phyloP scores from a whole-genome alignment of 1,139 yeast genomes.

The Williopsis jadinii region DNA sequence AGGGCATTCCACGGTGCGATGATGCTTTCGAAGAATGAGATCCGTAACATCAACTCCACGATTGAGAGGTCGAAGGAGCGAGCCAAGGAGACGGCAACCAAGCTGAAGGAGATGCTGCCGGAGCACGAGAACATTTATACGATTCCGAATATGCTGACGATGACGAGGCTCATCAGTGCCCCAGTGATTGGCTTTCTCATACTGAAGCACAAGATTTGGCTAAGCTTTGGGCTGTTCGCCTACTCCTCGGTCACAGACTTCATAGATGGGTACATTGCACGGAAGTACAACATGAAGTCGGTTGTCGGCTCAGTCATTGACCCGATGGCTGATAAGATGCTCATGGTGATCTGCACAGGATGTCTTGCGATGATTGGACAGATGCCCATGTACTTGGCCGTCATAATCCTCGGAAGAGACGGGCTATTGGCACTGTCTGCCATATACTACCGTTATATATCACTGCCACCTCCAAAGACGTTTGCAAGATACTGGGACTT shows the following conservation, averaged over 20 bases:
- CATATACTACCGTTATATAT: constrained; percentile 59
- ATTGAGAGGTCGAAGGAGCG: background rate
- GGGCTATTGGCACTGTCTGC: constrained; percentile 71
- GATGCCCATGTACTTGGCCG: constrained; percentile 64
- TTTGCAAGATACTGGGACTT: constrained; percentile 68
- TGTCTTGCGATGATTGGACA: constrained; percentile 65
- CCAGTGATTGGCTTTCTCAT: constrained; percentile 82
- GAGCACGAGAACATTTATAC: constrained; percentile 63
- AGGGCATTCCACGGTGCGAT: too few relatives aligned
- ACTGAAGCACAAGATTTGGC: constrained; percentile 48
- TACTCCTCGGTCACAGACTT: constrained; percentile 89
- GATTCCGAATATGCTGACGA: constrained; percentile 76
- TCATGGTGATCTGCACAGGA: constrained; percentile 81
- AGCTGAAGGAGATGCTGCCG: constrained; percentile 26
- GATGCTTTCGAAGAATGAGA: too few relatives aligned
- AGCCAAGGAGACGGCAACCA: constrained; percentile 21
- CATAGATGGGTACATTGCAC: constrained; percentile 85
- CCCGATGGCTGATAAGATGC: constrained; percentile 89
- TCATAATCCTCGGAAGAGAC: constrained; percentile 80
- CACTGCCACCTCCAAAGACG: constrained; percentile 75
- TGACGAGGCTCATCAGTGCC: constrained; percentile 69
- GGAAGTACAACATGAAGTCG: constrained; percentile 68
- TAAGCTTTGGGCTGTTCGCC: constrained; percentile 67
- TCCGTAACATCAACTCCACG: too few relatives aligned
- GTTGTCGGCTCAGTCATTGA: constrained; percentile 88